Evolutionary conservation across 306 rosid genomes (phyloP), one percentile per base, ranked within the genome.

Genomic region (Corylus americana): DNA sequence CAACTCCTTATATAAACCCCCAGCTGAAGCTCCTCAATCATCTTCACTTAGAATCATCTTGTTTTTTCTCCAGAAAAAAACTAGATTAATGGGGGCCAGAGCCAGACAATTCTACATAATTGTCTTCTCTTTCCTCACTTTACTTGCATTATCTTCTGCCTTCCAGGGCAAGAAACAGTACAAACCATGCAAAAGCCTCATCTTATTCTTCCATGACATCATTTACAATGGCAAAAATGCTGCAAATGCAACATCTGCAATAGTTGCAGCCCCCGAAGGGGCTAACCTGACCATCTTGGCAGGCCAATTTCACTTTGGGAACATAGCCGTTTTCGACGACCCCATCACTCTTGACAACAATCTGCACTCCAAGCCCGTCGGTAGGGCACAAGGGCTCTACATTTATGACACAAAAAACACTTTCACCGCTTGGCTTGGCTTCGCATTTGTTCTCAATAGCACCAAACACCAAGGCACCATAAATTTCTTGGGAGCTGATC

Each of bases 381-480:
- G 98, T 4, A 84, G 96, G 66, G 94, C 98, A 47, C 97, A 94
- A 51, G 97, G 98, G 0, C 55, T 94, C 16, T 94, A 94, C 78
- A 8, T 92, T 9, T 92, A 88, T 27, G 92, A 90, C 48, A 92
- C 84, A 2, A 92, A 90, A 13, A 86, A 90, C 9, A 87, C 92
- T 0, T 88, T 7, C 87, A 90, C 96, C 8, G 0, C 92, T 12
- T 94, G 94, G 94, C 83, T 94, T 0, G 91, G 89, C 5, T 93
- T 94, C 71, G 57, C 92, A 0, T 90, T 94, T 77, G 83, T 79
- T 35, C 79, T 94, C 9, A 88, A 90, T 22, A 75, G 59, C 50
- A 81, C 91, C 0, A 49, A 82, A 0, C 79, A 90, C 80, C 29
- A 82, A 4, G 96, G 98, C 44, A 87, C 85, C 45, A 82, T 92